phyloP scores from a whole-genome alignment of 306 rosid species.

The Prinsepia uniflora region DNA sequence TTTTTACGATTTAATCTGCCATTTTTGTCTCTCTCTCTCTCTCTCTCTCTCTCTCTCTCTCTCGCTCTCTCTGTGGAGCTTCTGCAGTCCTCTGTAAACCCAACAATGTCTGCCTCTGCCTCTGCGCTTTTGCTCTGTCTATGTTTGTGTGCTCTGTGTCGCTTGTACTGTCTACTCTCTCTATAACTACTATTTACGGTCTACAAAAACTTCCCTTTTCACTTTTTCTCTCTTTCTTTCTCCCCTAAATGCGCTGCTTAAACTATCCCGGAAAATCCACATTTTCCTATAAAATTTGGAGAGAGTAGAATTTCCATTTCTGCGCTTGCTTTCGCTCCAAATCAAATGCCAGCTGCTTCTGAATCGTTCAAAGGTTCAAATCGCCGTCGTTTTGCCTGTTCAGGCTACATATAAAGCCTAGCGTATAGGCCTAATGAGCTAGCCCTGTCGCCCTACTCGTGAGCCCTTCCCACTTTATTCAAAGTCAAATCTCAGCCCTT shows the following conservation, averaged over 20 bases:
- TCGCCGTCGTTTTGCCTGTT: constrained; percentile 22
- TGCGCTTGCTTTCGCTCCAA: not conserved
- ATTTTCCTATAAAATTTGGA: not conserved
- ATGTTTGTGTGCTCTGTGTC: constrained; percentile 10
- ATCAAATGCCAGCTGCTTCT: not conserved
- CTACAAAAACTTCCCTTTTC: not conserved
- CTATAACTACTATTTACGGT: not conserved
- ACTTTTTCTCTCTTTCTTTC: not conserved
- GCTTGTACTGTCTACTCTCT: not conserved
- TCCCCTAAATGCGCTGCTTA: not conserved
- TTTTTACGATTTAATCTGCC: constrained; percentile 34
- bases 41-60: not conserved
- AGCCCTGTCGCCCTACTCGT: not conserved
- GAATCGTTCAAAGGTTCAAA: not conserved
- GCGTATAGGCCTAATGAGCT: not conserved
- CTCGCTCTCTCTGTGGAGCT: too few relatives aligned
- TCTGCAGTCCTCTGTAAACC: not conserved
- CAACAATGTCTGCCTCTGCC: not conserved
- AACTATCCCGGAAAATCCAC: constrained; percentile 8
- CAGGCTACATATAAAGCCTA: not conserved
- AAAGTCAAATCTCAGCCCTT: not conserved
- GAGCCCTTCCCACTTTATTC: not conserved
- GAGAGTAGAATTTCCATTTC: not conserved
- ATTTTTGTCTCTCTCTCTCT: constrained; percentile 26
- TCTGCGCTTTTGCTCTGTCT: constrained; percentile 9